Base-by-base conservation (phyloP, 768 basidiomycete genomes). In the Hygrophorus russula region DNA sequence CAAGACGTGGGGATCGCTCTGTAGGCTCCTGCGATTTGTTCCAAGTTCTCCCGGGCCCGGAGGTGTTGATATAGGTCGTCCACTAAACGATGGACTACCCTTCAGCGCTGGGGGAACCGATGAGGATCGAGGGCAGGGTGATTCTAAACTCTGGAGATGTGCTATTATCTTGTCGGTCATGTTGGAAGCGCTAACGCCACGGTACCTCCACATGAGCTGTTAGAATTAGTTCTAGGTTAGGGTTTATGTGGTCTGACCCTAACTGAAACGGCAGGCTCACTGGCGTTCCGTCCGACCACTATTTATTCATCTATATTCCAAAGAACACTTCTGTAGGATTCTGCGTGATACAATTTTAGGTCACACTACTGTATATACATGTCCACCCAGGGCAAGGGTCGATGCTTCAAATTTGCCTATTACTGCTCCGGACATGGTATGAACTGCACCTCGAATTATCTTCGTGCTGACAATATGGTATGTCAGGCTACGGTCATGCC, bases 401-500 rank as follows among this genome's bases (percentile, higher is more conserved):
- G 64, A 34, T 59, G 58, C 40, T 67, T 81, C 41, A 7, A 24
- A 7, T 24, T 24, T 24, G 81, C 75, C 0, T 85, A 82, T 56
- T 85, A 84, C 56, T 83, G 81, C 53, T 82, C 80, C 27, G 82
- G 82, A 10, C 82, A 85, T 54, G 82, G 82, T 80, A 42, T 45
- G 73, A 50, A 43, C 36, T 31, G 28, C 29, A 3, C 30, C 18
- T 38, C 18, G 13, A 33, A 10, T 17, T 24, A 24, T 24, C 24
- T 24, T 24, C 24, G 3, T 7, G 24, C 24, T 24, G 24, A 24
- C 3, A 24, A 24, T 24, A 31, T 29, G 14, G 30, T 31, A 40
- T 27, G n/a, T 17, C 49, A 82, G 80, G 81, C n/a, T 86, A 81
- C 44, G 81, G 84, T n/a, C 85, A 88, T 55, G 85, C 84, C 7